phyloP scores from a whole-genome alignment of 164 flowering plant species.

The Liriodendron chinense region DNA sequence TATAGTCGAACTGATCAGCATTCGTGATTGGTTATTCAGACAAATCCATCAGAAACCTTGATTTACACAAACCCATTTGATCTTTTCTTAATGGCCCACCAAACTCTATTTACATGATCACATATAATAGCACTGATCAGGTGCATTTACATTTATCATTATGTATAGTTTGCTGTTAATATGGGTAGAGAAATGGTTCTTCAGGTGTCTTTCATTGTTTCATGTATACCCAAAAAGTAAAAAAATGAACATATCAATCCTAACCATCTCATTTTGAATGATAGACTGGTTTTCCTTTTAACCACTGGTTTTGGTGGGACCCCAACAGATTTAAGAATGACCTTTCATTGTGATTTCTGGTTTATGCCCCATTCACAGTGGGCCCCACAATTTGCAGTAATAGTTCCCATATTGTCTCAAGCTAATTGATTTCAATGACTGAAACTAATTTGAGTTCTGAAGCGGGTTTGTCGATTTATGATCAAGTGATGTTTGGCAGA shows the following conservation, averaged over 20 bases:
- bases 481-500: no score
- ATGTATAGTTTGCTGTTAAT: not conserved
- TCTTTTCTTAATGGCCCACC: not conserved
- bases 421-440: no score
- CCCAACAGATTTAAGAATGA: no score
- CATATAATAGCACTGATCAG: not conserved
- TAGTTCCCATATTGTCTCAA: no score
- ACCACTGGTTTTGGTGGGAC: no score
- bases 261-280: not conserved
- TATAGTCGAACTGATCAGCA: not conserved
- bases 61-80: conserved; percentile 1
- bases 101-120: not conserved
- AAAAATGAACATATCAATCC: not conserved
- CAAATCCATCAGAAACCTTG: not conserved
- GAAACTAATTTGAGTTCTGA: no score
- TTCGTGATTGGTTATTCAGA: not conserved
- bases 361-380: no score
- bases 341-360: no score
- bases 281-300: not conserved
- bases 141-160: not conserved
- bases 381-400: no score
- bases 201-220: not conserved
- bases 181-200: not conserved
- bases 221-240: not conserved
- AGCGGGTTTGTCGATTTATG: no score